phyloP scores from a whole-genome alignment of 169 alveolate genomes.

The Plasmodium inui region DNA sequence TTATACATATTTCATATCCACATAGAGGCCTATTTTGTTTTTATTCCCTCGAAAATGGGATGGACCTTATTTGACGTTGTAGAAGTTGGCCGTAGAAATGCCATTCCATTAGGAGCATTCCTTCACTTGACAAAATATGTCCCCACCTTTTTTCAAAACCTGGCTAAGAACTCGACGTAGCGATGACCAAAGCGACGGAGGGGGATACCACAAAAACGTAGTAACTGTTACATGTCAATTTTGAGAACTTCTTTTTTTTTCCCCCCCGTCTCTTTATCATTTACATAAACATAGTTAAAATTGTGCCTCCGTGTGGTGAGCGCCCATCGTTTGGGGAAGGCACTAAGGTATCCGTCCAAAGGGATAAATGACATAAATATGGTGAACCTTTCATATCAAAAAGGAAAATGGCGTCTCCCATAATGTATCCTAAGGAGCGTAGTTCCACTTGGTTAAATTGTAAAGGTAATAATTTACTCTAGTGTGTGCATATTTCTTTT shows the following conservation, averaged over 20 bases:
- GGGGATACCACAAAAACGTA: not conserved
- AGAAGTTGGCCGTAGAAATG: not conserved
- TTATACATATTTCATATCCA: not conserved
- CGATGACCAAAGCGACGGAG: slow-evolving; percentile 4
- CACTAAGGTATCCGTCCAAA: not conserved
- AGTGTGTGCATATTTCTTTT: not conserved
- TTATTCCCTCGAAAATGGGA: not conserved
- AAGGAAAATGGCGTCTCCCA: not conserved
- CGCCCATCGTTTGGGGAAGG: not conserved
- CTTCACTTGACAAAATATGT: not conserved
- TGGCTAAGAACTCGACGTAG: not conserved
- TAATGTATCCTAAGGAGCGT: not conserved
- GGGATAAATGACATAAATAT: not conserved
- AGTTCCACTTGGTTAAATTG: not conserved
- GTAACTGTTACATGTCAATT: not conserved
- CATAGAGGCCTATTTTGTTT: not conserved
- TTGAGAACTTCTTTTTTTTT: not conserved
- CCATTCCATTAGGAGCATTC: not conserved
- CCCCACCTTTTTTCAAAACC: not conserved
- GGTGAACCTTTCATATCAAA: not conserved
- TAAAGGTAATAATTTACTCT: not conserved
- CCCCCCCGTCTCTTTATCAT: not conserved
- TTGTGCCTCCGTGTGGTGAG: not conserved
- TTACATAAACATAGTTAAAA: slow-evolving; percentile 1
- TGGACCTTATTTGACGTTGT: not conserved